Base-by-base conservation (phyloP, 139 green algal genomes). In the Haematococcus lacustris region DNA sequence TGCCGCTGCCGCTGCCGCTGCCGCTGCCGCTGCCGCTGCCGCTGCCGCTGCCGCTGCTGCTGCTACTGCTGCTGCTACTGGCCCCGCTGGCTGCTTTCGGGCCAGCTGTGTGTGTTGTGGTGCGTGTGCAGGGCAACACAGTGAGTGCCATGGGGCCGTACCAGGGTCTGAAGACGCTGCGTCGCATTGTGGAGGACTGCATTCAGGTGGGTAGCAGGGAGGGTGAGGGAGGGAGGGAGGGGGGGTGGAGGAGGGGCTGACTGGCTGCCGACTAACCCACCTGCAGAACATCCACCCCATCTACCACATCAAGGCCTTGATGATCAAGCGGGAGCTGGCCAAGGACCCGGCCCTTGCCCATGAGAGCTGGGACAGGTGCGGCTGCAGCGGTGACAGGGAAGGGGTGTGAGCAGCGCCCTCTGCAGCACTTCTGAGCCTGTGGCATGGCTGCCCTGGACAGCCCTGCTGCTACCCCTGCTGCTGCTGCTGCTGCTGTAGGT, bases 311-410 rank as follows among this genome's bases (percentile, higher is more conserved):
- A 98, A 84, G 80, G 35, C 88, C 47, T 85, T 98, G 28, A 99
- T 99, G 95, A 98, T 99, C 82, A 98, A 98, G 85, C 77, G 94
- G 0, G 95, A 99, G 83, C 88, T 99, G 59, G 93, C 91, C 13
- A 98, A 98, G 80, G 92, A 98, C 71, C 90, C 90, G 0, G 79
- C 76, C 30, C 77, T 97, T 60, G 83, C 83, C 3, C 66, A 90
- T 0, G 92, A 99, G 73, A 96, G 92, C 75, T 99, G 95, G 95
- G 90, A 98, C 38, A 86, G 83, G 83, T 86, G 60, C 1, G 68
- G 28, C n/a, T n/a, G n/a, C n/a, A n/a, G n/a, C n/a, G n/a, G n/a
- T n/a, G n/a, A n/a, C n/a, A n/a, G n/a, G n/a, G n/a, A n/a, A n/a
- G n/a, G n/a, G n/a, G n/a, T n/a, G n/a, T n/a, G n/a, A n/a, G n/a